Percentiles rank a stretch among this genome's conserved stretches.
phyloP scores from a whole-genome alignment of 768 basidiomycete species.

The Amanita molliuscula region DNA sequence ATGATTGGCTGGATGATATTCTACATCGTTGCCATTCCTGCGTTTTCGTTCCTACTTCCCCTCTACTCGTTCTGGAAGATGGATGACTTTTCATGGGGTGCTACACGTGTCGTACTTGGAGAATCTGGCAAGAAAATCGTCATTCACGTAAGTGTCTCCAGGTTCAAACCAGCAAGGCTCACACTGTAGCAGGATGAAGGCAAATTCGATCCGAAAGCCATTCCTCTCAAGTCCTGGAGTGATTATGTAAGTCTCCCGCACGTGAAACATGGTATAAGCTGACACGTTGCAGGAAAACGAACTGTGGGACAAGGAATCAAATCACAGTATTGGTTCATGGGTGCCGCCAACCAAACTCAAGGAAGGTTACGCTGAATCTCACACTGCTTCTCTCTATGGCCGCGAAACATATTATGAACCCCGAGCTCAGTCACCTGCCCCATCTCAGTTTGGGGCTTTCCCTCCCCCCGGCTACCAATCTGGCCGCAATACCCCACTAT shows the following conservation, averaged over 20 bases:
- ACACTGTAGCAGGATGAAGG: slow-evolving; percentile 71
- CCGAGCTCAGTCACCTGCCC: slow-evolving; percentile 56
- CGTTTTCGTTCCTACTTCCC: slow-evolving; percentile 88
- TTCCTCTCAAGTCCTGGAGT: slow-evolving; percentile 95
- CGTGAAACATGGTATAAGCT: neutral
- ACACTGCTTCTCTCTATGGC: slow-evolving; percentile 74
- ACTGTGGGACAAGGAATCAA: slow-evolving; percentile 95
- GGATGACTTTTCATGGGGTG: slow-evolving; percentile 98
- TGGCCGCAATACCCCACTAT: slow-evolving; percentile 65
- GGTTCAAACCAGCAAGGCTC: neutral
- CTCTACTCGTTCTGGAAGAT: slow-evolving; percentile 96
- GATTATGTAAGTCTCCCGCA: slow-evolving; percentile 61
- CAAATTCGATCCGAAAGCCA: slow-evolving; percentile 88
- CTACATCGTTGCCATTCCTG: slow-evolving; percentile 90
- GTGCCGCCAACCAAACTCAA: slow-evolving; percentile 65
- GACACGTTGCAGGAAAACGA: slow-evolving; percentile 64
- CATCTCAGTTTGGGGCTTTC: slow-evolving; percentile 51
- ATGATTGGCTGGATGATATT: slow-evolving; percentile 98
- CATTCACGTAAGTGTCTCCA: slow-evolving; percentile 60
- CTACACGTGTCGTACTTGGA: slow-evolving; percentile 84
- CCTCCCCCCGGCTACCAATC: slow-evolving; percentile 68
- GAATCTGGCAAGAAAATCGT: slow-evolving; percentile 94
- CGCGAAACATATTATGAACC: slow-evolving; percentile 84
- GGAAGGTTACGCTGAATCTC: slow-evolving; percentile 70
- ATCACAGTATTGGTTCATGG: slow-evolving; percentile 92